Percentiles rank a stretch among this genome's conserved stretches.
Evolutionary conservation across 345 rosid species (phyloP).

Genomic region (Draba incana): DNA sequence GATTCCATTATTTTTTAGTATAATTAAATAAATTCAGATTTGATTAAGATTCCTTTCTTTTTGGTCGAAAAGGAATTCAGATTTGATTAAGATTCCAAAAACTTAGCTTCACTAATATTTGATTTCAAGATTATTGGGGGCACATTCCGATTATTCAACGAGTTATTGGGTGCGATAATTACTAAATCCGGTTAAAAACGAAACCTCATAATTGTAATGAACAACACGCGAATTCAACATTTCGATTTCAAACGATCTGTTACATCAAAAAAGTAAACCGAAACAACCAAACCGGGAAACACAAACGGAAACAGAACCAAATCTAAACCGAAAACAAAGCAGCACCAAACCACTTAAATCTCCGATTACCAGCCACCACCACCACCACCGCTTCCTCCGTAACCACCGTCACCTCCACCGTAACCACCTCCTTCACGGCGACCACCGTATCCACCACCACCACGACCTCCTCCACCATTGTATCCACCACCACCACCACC

Average conservation of each 20-base stretch:
- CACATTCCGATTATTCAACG: background rate
- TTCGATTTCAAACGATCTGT: conserved; percentile 23
- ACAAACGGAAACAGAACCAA: background rate
- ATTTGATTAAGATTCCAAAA: background rate
- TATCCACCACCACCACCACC: conserved; percentile 42
- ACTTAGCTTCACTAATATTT: background rate
- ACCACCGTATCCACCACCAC: conserved; percentile 34
- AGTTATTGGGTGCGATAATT: background rate
- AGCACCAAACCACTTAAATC: background rate
- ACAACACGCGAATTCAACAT: conserved; percentile 35
- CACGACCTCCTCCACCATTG: conserved; percentile 30
- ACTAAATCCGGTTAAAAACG: background rate
- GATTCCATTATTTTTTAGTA: too few species aligned
- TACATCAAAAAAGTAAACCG: conserved; percentile 32
- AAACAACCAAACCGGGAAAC: conserved; percentile 18
- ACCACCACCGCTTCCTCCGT: conserved; percentile 42
- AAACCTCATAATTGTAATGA: conserved; percentile 5
- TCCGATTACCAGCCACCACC: conserved; percentile 35
- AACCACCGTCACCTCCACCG: conserved; percentile 39
- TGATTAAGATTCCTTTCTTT: too few species aligned
- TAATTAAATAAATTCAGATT: too few species aligned
- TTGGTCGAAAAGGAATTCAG: too few species aligned
- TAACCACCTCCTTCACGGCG: conserved; percentile 23
- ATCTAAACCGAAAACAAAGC: conserved; percentile 24
- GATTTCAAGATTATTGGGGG: too few species aligned